Evolutionary conservation across 2,329 filamentous ascomycete species (phyloP), one percentile per base, ranked within the genome.

Genomic region (Talaromyces sp.): DNA sequence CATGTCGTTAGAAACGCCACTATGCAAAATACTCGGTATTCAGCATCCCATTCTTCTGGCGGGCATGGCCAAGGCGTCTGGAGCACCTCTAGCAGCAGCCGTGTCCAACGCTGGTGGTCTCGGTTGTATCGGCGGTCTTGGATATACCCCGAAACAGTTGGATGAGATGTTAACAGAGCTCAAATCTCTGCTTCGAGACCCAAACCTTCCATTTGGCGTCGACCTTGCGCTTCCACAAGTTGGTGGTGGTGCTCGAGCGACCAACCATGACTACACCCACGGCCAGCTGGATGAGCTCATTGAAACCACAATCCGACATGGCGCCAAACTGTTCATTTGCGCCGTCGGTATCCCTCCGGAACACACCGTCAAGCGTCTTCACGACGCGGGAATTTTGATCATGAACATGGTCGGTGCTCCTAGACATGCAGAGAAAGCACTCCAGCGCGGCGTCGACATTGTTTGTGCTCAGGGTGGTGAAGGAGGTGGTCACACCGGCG

Each of bases 361-460:
- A 53, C 76, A 81, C 61, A 86, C 93, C 4, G 89, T 97, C 61
- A 87, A 91, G 67, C 80, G 87, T 53, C 81, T 98, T 52, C 94
- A 98, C 72, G 82, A 83, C 8, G 89, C 89, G 0, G 90, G 90
- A 0, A 90, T 98, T 47, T 73, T 96, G 63, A 83, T 97, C 40
- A 97, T 97, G 92, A 97, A 97, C 75, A 97, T 97, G 93, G 92
- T 97, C 23, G 94, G 94, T 0, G 90, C 93, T 69, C 93, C 94
- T 1, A 92, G 89, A 73, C 94, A 98, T 75, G 93, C 93, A 0
- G 85, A 89, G 73, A 97, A 97, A 79, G 93, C 93, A 2, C 81
- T 98, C 4, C 86, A 92, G 56, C 85, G 89, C 0, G 94, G 94
- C 51, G 92, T 96, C 9, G 94, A 98, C 76, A 88, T 97, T 66